phyloP scores from a whole-genome alignment of 768 basidiomycete species.

The Flagelloscypha sp. region DNA sequence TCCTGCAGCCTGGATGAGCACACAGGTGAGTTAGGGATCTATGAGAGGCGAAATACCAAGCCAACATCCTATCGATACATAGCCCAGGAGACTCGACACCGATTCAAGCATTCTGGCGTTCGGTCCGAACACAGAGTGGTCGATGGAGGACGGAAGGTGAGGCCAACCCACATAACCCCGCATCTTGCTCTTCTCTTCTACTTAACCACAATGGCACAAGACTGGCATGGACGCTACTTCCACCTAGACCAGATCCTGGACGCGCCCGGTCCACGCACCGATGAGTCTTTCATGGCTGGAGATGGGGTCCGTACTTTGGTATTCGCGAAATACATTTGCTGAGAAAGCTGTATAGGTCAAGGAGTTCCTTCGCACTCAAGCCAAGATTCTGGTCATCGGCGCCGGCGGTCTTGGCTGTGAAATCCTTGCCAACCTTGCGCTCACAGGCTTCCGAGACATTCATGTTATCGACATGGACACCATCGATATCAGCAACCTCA shows the following conservation, averaged over 20 bases:
- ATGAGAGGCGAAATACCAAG: slow-evolving; percentile 30
- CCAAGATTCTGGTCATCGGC: slow-evolving; percentile 95
- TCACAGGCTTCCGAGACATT: slow-evolving; percentile 96
- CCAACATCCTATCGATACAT: slow-evolving; percentile 71
- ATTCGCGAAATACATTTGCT: slow-evolving; percentile 7
- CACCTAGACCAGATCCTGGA: slow-evolving; percentile 85
- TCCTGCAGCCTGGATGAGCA: slow-evolving; percentile 39
- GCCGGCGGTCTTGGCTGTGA: slow-evolving; percentile 97
- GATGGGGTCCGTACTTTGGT: slow-evolving; percentile 50
- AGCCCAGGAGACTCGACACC: slow-evolving; percentile 63
- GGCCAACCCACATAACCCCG: too few relatives aligned
- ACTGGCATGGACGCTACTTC: slow-evolving; percentile 61
- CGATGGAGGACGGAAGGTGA: too few relatives aligned
- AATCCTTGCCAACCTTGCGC: slow-evolving; percentile 91
- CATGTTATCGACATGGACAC: slow-evolving; percentile 99
- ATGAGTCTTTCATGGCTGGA: slow-evolving; percentile 74
- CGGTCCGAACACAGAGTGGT: too few relatives aligned
- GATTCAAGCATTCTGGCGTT: too few relatives aligned
- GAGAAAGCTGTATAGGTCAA: slow-evolving; percentile 55
- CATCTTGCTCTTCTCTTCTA: slow-evolving; percentile 4
- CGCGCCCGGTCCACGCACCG: slow-evolving; percentile 82
- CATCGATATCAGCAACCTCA: slow-evolving; percentile 97
- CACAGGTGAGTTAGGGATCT: slow-evolving; percentile 6
- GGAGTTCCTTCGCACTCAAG: slow-evolving; percentile 69
- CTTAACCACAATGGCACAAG: slow-evolving; percentile 21